A percentile compares a stretch with the other conserved stretches of the same genome.
Conservation (phyloP, 441 rosid species). For the Pelargonium cotyledonis region DNA sequence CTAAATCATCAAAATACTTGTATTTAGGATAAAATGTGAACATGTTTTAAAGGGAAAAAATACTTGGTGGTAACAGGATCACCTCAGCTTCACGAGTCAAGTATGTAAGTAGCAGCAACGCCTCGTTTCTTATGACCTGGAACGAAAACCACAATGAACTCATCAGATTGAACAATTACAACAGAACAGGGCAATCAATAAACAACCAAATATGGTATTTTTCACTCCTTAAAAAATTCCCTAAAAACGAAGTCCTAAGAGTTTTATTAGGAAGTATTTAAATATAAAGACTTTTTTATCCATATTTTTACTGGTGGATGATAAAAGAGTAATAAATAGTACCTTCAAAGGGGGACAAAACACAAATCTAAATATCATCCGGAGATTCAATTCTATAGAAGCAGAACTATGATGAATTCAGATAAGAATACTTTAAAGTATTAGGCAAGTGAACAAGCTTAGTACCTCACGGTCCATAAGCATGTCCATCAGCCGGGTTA, state of each 20-base stretch:
- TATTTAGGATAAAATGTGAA: slow-evolving; percentile 18
- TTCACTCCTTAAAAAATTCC: neutral
- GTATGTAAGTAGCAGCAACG: slow-evolving; percentile 85
- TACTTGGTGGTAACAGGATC: slow-evolving; percentile 13
- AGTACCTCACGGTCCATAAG: slow-evolving; percentile 98
- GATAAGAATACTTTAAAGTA: neutral
- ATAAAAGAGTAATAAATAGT: slow-evolving; percentile 1
- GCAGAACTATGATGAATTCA: neutral
- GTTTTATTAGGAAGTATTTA: neutral
- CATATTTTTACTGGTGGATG: neutral
- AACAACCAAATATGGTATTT: neutral
- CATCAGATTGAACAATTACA: slow-evolving; percentile 9
- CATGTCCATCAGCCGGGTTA: slow-evolving; percentile 98
- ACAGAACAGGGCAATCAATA: slow-evolving; percentile 1
- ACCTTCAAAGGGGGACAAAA: neutral
- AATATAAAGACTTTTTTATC: neutral
- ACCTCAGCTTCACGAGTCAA: slow-evolving; percentile 99
- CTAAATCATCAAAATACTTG: slow-evolving; percentile 33
- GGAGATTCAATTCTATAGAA: neutral
- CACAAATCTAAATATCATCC: neutral
- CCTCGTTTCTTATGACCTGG: slow-evolving; percentile 92
- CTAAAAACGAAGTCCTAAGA: neutral
- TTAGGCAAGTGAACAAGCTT: neutral
- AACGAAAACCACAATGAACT: slow-evolving; percentile 24
- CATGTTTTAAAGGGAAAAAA: neutral